phyloP scores from a whole-genome alignment of 2,329 filamentous ascomycete genomes.

The Exophiala sp. region DNA sequence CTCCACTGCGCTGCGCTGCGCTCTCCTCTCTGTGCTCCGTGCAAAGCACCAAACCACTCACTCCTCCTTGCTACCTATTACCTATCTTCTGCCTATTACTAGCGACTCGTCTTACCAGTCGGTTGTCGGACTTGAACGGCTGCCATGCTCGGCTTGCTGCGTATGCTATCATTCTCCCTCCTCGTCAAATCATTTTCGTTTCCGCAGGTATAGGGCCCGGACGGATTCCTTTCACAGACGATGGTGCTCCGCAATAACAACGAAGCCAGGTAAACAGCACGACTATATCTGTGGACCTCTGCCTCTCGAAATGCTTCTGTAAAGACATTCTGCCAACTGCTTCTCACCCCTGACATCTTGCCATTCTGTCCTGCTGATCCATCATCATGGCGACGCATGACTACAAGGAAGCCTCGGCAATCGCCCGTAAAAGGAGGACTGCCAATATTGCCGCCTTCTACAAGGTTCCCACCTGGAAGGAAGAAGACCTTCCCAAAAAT shows the following conservation, averaged over 20 bases:
- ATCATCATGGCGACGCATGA: conserved; percentile 16
- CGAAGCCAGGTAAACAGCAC: conserved; percentile 1
- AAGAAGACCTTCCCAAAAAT: conserved; percentile 25
- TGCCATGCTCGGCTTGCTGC: neutral
- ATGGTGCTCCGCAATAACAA: conserved; percentile 7
- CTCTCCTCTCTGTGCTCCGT: too few species aligned
- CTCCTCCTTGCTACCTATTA: too few species aligned
- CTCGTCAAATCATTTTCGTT: neutral
- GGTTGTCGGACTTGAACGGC: neutral
- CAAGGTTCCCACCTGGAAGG: conserved; percentile 23
- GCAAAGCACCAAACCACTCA: too few species aligned
- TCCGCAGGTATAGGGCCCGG: neutral
- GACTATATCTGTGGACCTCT: neutral
- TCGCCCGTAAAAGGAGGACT: conserved; percentile 33
- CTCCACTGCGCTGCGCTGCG: too few species aligned
- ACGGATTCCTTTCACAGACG: conserved; percentile 2
- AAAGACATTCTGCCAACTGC: neutral
- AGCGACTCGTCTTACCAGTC: neutral
- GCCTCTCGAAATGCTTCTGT: neutral
- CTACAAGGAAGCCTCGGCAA: conserved; percentile 36
- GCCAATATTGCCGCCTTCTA: conserved; percentile 28
- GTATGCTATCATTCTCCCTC: neutral
- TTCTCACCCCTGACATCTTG: neutral
- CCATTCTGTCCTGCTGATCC: neutral
- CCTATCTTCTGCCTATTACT: neutral